Percentiles rank a stretch among this genome's conserved stretches.
Conservation (phyloP, 2,329 filamentous ascomycete genomes). For the Trichophyton rubrum region DNA sequence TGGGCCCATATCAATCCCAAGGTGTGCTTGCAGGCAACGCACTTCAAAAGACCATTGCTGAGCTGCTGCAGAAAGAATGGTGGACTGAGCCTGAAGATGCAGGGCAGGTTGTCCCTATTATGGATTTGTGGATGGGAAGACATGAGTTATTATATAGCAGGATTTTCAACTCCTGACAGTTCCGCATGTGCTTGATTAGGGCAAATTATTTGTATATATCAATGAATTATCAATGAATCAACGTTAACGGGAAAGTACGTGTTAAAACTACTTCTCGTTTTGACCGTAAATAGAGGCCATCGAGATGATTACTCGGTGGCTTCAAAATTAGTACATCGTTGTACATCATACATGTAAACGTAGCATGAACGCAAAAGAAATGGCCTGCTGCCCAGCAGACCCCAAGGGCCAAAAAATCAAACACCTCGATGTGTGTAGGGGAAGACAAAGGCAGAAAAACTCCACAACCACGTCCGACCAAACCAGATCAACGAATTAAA, state of each 20-base stretch:
- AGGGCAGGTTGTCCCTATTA: slow-evolving; percentile 47
- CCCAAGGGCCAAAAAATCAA: neutral
- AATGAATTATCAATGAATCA: neutral
- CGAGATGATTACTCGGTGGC: neutral
- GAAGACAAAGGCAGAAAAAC: slow-evolving; percentile 13
- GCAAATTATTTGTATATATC: neutral
- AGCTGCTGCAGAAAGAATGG: slow-evolving; percentile 39
- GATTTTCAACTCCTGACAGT: slow-evolving; percentile 51
- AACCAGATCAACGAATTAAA: slow-evolving; percentile 8
- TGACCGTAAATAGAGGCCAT: neutral
- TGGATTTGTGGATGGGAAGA: slow-evolving; percentile 53
- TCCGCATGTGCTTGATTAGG: neutral
- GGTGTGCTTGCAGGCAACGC: slow-evolving; percentile 42
- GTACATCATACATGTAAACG: slow-evolving; percentile 3
- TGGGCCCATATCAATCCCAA: slow-evolving; percentile 55
- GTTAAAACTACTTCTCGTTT: neutral
- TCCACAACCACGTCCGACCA: slow-evolving; percentile 13
- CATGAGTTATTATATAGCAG: slow-evolving; percentile 54
- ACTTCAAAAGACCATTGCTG: slow-evolving; percentile 41
- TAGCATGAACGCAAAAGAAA: neutral
- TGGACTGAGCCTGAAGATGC: slow-evolving; percentile 41
- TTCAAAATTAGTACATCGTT: slow-evolving; percentile 1
- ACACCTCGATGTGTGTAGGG: neutral
- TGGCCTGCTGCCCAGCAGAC: neutral
- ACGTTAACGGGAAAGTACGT: neutral